Percentiles rank a stretch among this genome's conserved stretches.
Evolutionary conservation across 1,284 basidiomycete species (phyloP).

Genomic region (Rhodotorula sp.): DNA sequence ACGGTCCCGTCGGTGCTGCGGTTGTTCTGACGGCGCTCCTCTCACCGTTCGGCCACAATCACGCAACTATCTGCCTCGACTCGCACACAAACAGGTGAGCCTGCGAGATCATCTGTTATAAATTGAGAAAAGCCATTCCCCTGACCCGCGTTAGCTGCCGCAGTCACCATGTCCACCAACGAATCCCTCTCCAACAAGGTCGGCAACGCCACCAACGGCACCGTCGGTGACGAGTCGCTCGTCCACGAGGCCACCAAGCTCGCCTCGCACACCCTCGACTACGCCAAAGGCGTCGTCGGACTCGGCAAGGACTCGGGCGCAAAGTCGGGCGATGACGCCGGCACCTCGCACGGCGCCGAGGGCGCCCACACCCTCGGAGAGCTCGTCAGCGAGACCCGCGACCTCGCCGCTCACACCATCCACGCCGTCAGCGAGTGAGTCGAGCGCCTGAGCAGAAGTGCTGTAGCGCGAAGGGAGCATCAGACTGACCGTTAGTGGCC

Average conservation of each 20-base stretch:
- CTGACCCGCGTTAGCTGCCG: background rate
- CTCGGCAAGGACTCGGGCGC: slow-evolving; percentile 25
- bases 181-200: slow-evolving; percentile 26
- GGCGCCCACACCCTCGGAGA: slow-evolving; percentile 25
- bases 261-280: slow-evolving; percentile 29
- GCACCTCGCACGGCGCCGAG: slow-evolving; percentile 14
- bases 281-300: slow-evolving; percentile 31
- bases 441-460: background rate
- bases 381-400: slow-evolving; percentile 32
- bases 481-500: background rate
- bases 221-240: slow-evolving; percentile 30
- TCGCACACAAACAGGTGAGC: no score
- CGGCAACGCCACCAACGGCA: slow-evolving; percentile 26
- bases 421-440: slow-evolving; percentile 27
- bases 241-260: slow-evolving; percentile 24
- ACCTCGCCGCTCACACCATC: slow-evolving; percentile 29
- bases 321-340: slow-evolving; percentile 10
- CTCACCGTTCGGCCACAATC: no score
- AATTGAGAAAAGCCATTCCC: no score
- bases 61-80: no score
- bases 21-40: no score
- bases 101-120: background rate
- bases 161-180: slow-evolving; percentile 17
- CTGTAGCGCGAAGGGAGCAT: background rate
- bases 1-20: no score